phyloP scores from a whole-genome alignment of 2,329 filamentous ascomycete species.

The Tolypocladium amazonense region DNA sequence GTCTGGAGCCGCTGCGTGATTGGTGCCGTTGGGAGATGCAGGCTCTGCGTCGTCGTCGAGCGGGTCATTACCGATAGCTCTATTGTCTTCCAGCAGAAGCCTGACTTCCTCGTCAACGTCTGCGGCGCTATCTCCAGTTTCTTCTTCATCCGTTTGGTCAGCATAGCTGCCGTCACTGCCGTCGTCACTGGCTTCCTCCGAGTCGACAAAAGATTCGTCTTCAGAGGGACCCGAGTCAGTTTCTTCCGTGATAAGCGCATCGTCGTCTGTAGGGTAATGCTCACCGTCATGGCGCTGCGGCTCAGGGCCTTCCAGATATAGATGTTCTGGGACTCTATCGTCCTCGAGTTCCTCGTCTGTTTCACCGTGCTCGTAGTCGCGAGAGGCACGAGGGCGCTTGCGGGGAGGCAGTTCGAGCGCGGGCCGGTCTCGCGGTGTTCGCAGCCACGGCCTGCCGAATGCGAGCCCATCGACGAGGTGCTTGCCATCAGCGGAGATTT shows the following conservation, averaged over 20 bases:
- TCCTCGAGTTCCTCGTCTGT: slow-evolving; percentile 27
- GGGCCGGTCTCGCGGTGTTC: slow-evolving; percentile 49
- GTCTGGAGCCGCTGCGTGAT: neutral
- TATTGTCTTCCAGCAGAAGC: slow-evolving; percentile 29
- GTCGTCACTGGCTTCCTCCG: slow-evolving; percentile 9
- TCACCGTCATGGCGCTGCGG: neutral
- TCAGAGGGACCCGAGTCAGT: neutral
- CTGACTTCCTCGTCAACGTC: slow-evolving; percentile 28
- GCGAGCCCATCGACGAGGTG: slow-evolving; percentile 79
- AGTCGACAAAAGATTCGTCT: neutral
- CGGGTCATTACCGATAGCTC: slow-evolving; percentile 11
- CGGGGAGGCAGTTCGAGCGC: slow-evolving; percentile 60
- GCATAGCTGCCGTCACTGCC: slow-evolving; percentile 3
- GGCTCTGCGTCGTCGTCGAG: slow-evolving; percentile 3
- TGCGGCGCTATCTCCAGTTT: neutral
- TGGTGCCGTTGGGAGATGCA: neutral
- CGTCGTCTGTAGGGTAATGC: slow-evolving; percentile 12
- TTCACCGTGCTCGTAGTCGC: slow-evolving; percentile 26
- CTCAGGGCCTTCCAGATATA: slow-evolving; percentile 22
- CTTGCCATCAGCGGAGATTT: slow-evolving; percentile 68
- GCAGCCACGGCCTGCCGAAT: slow-evolving; percentile 66
- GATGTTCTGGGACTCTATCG: slow-evolving; percentile 14
- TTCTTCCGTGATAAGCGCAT: slow-evolving; percentile 6
- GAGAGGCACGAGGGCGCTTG: slow-evolving; percentile 50
- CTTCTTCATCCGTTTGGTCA: slow-evolving; percentile 3